Evolutionary conservation across 352 stramenopile genomes (phyloP).

Genomic region (Globisporangium parvum): DNA sequence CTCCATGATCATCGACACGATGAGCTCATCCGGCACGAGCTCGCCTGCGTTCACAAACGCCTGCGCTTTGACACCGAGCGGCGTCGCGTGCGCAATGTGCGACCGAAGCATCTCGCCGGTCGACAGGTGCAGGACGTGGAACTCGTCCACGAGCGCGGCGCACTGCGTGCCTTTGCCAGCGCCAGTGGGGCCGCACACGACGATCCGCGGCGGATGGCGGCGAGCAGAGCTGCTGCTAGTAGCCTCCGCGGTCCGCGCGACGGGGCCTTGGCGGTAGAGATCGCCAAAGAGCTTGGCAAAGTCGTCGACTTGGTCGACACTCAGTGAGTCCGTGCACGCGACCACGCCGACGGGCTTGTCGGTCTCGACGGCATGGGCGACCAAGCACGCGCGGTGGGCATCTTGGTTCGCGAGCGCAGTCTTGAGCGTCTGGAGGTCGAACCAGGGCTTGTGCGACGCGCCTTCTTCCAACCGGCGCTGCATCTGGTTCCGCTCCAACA

Average conservation of each 20-base stretch:
- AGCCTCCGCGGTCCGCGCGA: slow-evolving; percentile 7
- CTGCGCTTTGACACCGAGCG: slow-evolving; percentile 70
- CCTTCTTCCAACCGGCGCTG: slow-evolving; percentile 25
- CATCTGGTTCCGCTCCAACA: slow-evolving; percentile 29
- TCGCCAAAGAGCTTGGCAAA: slow-evolving; percentile 60
- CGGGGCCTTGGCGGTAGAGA: slow-evolving; percentile 39
- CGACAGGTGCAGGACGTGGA: slow-evolving; percentile 89
- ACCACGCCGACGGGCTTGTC: slow-evolving; percentile 30
- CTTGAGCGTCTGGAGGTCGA: slow-evolving; percentile 20
- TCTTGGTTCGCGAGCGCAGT: slow-evolving; percentile 38
- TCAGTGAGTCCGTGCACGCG: slow-evolving; percentile 43
- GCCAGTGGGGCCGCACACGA: slow-evolving; percentile 89
- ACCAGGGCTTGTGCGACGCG: slow-evolving; percentile 36
- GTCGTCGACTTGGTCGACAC: slow-evolving; percentile 30
- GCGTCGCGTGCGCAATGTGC: slow-evolving; percentile 63
- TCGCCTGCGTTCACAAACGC: slow-evolving; percentile 80
- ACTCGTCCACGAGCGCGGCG: slow-evolving; percentile 79
- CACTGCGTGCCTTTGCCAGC: slow-evolving; percentile 96
- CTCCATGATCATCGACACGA: slow-evolving; percentile 82
- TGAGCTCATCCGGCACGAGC: slow-evolving; percentile 91
- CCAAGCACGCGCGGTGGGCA: slow-evolving; percentile 46
- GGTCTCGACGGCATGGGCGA: slow-evolving; percentile 32
- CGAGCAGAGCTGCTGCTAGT: not conserved
- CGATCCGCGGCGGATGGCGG: slow-evolving; percentile 49
- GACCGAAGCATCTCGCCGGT: slow-evolving; percentile 91